A percentile compares a stretch with the other conserved stretches of the same genome.
phyloP scores from a whole-genome alignment of 208 protist species.

The Trypanosoma boissoni region DNA sequence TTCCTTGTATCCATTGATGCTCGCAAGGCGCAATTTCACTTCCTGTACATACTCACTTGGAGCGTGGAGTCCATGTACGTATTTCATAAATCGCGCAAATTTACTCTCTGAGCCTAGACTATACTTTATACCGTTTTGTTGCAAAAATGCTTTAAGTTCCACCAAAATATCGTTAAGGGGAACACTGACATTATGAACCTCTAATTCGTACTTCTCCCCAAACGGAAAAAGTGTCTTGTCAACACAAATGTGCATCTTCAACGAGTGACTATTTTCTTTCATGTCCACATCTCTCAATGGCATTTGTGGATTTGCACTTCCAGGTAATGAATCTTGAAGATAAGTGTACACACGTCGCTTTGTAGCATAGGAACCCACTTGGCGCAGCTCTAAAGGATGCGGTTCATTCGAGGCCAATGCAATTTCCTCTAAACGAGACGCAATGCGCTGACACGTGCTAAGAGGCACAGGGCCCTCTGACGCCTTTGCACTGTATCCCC shows the following conservation, averaged over 20 bases:
- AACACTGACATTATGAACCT: conserved; percentile 46
- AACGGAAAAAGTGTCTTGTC: conserved; percentile 61
- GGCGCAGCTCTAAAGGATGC: background rate
- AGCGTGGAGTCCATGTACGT: conserved; percentile 26
- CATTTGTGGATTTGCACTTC: too few relatives aligned
- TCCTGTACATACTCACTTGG: conserved; percentile 32
- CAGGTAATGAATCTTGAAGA: too few relatives aligned
- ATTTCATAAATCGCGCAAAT: conserved; percentile 53
- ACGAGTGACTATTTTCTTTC: conserved; percentile 22
- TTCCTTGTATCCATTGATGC: conserved; percentile 54
- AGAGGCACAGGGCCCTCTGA: background rate
- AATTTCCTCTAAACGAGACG: background rate
- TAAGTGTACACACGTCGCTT: conserved; percentile 15
- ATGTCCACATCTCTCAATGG: background rate
- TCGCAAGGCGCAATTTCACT: conserved; percentile 54
- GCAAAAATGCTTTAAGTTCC: conserved; percentile 44
- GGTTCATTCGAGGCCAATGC: background rate
- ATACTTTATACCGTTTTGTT: conserved; percentile 31
- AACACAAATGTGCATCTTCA: conserved; percentile 29
- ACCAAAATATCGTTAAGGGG: conserved; percentile 42
- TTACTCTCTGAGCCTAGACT: conserved; percentile 61
- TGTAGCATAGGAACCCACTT: conserved; percentile 14
- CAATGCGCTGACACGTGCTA: background rate
- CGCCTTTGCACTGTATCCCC: background rate
- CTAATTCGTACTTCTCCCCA: conserved; percentile 66